Base-by-base conservation (phyloP, 306 rosid species). In the Datisca glomerata region DNA sequence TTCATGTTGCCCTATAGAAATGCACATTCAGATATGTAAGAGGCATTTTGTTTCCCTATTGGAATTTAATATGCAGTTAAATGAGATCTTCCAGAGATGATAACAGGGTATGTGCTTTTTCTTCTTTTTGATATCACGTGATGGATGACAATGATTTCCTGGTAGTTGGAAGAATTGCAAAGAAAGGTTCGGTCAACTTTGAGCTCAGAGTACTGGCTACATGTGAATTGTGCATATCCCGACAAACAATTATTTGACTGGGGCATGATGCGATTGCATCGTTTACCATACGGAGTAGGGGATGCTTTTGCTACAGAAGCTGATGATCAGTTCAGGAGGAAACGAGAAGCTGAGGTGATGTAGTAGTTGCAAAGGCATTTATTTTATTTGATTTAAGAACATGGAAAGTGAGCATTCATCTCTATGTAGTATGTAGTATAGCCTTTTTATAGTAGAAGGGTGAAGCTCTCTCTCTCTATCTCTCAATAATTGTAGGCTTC, bases 291-390 rank as follows among this genome's bases (percentile, higher is more conserved):
- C 69, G 96, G 99, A 42, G 87, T 85, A 65, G 99, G 96, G 59
- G 94, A 91, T 91, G 85, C 94, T 49, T 91, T 91, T 80, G 60
- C 93, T 53, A 59, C 77, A 75, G 95, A 89, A 50, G 81, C 87
- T 18, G 96, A 84, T 57, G 94, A 91, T 64, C 99, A 85, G 43
- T 59, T 78, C 63, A 74, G 92, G 69, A 84, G 81, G 74, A 91
- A 71, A 62, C 71, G 93, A 45, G 96, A 91, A 51, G 69, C 85
- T 43, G 99, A 91, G 99, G 99, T 84, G 34, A 53, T 54, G 22
- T 35, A 21, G 53, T 35, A 21, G 53, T 45, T 24, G 47, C n/a
- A 31, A 2, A 3, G n/a, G 36, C 36, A 31, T 31, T 29, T 31
- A n/a, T n/a, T 14, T 31, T 31, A 5, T 31, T 31, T 31, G 36